phyloP scores from a whole-genome alignment of 208 protist genomes.

The Trypanosoma conorhini region DNA sequence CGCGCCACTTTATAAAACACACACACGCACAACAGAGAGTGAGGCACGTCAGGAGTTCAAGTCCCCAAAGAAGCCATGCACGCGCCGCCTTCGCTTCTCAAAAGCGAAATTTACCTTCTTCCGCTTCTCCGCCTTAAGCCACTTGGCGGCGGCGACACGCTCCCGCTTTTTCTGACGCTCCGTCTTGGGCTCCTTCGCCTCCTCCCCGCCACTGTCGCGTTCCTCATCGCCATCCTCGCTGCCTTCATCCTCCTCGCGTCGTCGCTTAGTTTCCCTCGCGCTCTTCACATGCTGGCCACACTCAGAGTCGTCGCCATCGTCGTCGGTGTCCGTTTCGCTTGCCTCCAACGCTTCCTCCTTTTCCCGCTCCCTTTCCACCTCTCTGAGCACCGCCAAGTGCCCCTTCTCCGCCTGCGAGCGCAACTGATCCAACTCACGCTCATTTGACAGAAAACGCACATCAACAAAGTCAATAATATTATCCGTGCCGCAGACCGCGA shows the following conservation, averaged over 20 bases:
- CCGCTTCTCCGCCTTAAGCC: conserved; percentile 84
- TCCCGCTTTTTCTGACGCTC: conserved; percentile 70
- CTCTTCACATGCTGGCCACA: conserved; percentile 4
- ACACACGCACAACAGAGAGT: conserved; percentile 3
- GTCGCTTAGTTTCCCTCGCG: conserved; percentile 6
- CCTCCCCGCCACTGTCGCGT: conserved; percentile 10
- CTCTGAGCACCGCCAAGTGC: conserved; percentile 71
- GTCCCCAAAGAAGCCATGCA: conserved; percentile 87
- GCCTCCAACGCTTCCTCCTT: conserved; percentile 35
- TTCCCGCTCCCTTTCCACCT: conserved; percentile 58
- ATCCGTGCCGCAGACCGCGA: conserved; percentile 78
- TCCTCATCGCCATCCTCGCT: conserved; percentile 1
- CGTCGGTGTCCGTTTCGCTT: conserved; percentile 9
- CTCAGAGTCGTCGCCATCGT: conserved; percentile 20
- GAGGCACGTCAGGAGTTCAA: conserved; percentile 30
- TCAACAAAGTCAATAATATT: conserved; percentile 91
- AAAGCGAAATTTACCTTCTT: conserved; percentile 89
- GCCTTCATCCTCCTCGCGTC: conserved; percentile 2
- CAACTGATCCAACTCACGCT: conserved; percentile 68
- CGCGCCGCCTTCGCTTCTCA: conserved; percentile 82
- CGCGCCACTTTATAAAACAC: not conserved
- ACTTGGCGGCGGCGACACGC: conserved; percentile 71
- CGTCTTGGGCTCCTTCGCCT: conserved; percentile 27
- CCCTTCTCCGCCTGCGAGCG: conserved; percentile 74
- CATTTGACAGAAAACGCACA: conserved; percentile 82